Percentiles rank a stretch among this genome's conserved stretches.
phyloP scores from a whole-genome alignment of 495 filamentous ascomycete species.

The Astrocystis sublimbata region DNA sequence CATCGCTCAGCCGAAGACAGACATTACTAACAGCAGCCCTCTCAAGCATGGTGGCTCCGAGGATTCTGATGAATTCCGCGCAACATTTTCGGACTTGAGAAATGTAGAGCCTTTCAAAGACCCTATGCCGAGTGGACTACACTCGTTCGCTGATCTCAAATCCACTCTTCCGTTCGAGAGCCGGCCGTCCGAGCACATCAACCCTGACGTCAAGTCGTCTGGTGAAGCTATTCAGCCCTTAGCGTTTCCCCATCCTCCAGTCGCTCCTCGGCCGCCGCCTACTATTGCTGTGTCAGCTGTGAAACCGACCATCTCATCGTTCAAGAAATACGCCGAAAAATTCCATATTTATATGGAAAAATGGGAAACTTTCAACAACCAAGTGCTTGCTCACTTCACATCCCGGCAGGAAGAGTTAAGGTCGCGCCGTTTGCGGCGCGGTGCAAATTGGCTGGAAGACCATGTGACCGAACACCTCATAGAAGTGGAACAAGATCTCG shows the following conservation, averaged over 20 bases:
- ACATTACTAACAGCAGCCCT: conserved; percentile 24
- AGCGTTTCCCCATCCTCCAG: conserved; percentile 63
- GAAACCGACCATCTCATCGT: conserved; percentile 51
- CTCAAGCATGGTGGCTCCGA: conserved; percentile 38
- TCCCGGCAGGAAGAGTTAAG: conserved; percentile 59
- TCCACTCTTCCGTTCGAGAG: conserved; percentile 74
- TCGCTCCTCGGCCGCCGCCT: conserved; percentile 49
- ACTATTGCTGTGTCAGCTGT: conserved; percentile 32
- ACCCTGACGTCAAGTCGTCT: conserved; percentile 33
- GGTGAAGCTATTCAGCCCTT: conserved; percentile 42
- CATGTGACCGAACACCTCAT: conserved; percentile 4
- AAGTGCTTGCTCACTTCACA: conserved; percentile 67
- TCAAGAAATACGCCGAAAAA: conserved; percentile 59
- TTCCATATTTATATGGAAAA: conserved; percentile 70
- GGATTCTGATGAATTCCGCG: conserved; percentile 48
- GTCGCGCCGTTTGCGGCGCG: conserved; percentile 41
- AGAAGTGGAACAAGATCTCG: conserved; percentile 18
- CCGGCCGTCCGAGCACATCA: conserved; percentile 51
- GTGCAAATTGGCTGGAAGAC: conserved; percentile 48
- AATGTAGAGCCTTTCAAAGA: conserved; percentile 66
- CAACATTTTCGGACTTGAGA: conserved; percentile 65
- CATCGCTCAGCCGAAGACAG: conserved; percentile 17
- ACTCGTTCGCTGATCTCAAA: conserved; percentile 65
- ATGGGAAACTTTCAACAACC: conserved; percentile 65
- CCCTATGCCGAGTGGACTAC: conserved; percentile 53